Evolutionary conservation across 768 basidiomycete genomes (phyloP).

Genomic region (Tylopilus vinaceipallidus): DNA sequence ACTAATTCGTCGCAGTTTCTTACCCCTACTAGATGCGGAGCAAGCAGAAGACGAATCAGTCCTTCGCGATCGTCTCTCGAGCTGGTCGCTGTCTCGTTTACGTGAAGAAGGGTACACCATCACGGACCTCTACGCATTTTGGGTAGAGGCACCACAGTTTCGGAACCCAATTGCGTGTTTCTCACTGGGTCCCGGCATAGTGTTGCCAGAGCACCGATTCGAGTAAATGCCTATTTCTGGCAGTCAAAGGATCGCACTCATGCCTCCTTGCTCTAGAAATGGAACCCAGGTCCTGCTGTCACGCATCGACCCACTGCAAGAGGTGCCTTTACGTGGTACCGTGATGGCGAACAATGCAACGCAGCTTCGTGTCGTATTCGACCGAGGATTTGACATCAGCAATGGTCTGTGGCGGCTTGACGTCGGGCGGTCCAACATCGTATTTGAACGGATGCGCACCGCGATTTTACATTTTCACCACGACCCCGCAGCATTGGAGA

Average conservation of each 20-base stretch:
- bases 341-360: constrained; percentile 49
- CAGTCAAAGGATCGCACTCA: background rate
- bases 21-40: constrained; percentile 51
- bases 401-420: constrained; percentile 66
- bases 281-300: constrained; percentile 70
- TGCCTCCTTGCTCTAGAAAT: constrained; percentile 44
- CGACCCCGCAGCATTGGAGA: constrained; percentile 48
- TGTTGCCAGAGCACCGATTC: constrained; percentile 65
- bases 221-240: constrained; percentile 46
- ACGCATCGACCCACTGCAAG: constrained; percentile 57
- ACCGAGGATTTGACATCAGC: constrained; percentile 42
- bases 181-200: constrained; percentile 56
- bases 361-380: constrained; percentile 58
- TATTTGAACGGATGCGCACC: constrained; percentile 64
- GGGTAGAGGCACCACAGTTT: constrained; percentile 62
- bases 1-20: constrained; percentile 38
- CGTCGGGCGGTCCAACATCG: constrained; percentile 62
- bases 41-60: constrained; percentile 61
- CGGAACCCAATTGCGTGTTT: constrained; percentile 70
- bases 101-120: constrained; percentile 72
- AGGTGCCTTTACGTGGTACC: constrained; percentile 52
- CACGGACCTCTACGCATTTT: constrained; percentile 62
- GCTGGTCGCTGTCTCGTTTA: constrained; percentile 62
- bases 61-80: constrained; percentile 59
- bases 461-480: constrained; percentile 59